Conservation (phyloP, 2,329 filamentous ascomycete species). For the Cladosporium sp. region DNA sequence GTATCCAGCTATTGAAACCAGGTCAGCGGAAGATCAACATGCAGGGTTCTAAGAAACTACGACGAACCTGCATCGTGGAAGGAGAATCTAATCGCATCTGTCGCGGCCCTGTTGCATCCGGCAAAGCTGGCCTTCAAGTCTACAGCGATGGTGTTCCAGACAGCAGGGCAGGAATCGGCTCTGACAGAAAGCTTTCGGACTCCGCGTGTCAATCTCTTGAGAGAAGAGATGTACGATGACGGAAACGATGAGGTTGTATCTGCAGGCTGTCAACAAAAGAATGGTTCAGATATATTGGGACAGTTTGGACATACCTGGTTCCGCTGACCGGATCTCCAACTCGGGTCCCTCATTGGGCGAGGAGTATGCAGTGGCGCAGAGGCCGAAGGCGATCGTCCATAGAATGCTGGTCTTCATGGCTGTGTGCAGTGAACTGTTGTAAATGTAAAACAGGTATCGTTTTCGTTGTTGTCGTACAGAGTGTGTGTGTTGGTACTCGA, state of each 20-base stretch:
- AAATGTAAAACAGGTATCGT: background rate
- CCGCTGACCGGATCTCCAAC: conserved; percentile 2
- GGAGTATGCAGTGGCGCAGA: conserved; percentile 4
- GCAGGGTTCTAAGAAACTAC: background rate
- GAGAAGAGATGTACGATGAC: conserved; percentile 7
- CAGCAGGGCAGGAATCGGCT: conserved; percentile 18
- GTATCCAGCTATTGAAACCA: conserved; percentile 19
- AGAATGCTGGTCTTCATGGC: conserved; percentile 1
- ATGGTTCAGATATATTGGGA: background rate
- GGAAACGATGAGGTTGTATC: background rate
- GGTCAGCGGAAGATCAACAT: background rate
- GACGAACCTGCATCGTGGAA: conserved; percentile 34
- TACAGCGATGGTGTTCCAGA: conserved; percentile 21
- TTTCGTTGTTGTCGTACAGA: background rate
- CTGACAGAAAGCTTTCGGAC: background rate
- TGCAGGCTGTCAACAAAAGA: conserved; percentile 1
- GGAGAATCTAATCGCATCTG: conserved; percentile 33
- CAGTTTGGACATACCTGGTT: background rate
- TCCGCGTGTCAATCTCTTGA: conserved; percentile 1
- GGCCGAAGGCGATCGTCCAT: conserved; percentile 3
- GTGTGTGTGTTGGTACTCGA: background rate
- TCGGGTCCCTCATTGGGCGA: background rate
- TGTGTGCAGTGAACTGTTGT: background rate
- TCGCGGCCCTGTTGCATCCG: conserved; percentile 20
- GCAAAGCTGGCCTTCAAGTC: conserved; percentile 19